Percentiles rank a stretch among this genome's conserved stretches.
Conservation (phyloP, 345 rosid genomes). For the Cardamine occulta region DNA sequence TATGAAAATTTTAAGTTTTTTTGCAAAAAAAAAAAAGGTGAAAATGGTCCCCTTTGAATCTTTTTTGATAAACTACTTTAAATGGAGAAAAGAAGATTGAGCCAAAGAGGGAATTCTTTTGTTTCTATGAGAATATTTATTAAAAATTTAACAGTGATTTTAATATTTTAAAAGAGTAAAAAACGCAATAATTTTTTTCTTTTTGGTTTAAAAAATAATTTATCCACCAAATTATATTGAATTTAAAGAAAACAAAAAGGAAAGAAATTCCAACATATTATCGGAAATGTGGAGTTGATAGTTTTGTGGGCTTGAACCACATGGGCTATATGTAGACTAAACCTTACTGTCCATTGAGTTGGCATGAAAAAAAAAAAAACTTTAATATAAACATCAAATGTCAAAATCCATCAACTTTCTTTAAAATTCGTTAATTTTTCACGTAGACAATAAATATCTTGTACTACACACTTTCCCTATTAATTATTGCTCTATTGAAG, state of each 20-base stretch:
- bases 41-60: conserved; percentile 31
- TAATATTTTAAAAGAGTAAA: background rate
- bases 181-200: background rate
- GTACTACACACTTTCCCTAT: too few relatives aligned
- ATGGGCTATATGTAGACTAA: conserved; percentile 20
- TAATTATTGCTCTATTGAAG: too few relatives aligned
- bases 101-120: background rate
- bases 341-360: conserved; percentile 3
- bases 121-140: background rate
- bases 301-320: conserved; percentile 17
- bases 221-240: background rate
- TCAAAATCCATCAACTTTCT: too few relatives aligned
- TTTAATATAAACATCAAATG: background rate
- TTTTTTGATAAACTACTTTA: conserved; percentile 35
- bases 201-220: background rate
- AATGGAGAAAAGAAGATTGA: conserved; percentile 12
- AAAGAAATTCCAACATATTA: background rate
- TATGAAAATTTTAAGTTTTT: background rate
- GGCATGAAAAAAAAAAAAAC: background rate
- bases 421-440: too few relatives aligned
- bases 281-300: conserved; percentile 1
- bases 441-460: too few relatives aligned
- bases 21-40: background rate
- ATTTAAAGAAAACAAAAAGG: background rate
- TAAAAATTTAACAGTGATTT: background rate